phyloP scores from a whole-genome alignment of 768 basidiomycete genomes.

The Trametes gibbosa region DNA sequence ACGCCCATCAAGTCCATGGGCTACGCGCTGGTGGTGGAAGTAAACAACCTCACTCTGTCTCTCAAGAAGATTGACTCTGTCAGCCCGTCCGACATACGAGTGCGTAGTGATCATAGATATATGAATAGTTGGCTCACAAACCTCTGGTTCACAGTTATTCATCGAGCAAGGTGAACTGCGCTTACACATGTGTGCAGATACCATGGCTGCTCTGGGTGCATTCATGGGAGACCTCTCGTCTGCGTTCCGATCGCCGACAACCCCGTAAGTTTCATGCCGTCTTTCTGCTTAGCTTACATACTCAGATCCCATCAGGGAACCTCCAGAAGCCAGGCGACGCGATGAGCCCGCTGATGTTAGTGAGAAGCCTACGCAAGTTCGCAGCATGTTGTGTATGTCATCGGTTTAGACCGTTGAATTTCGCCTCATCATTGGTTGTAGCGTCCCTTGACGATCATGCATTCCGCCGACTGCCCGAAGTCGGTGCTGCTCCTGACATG shows the following conservation, averaged over 20 bases:
- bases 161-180: conserved; percentile 52
- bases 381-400: conserved; percentile 29
- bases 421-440: conserved; percentile 25
- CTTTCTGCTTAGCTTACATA: background rate
- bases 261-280: conserved; percentile 16
- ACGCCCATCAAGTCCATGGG: conserved; percentile 45
- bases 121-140: background rate
- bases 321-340: conserved; percentile 15
- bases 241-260: conserved; percentile 36
- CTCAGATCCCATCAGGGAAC: background rate
- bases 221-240: conserved; percentile 53
- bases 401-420: background rate
- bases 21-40: conserved; percentile 66
- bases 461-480: conserved; percentile 70
- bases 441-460: conserved; percentile 82
- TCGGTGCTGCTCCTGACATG: conserved; percentile 83
- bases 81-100: conserved; percentile 33
- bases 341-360: conserved; percentile 19
- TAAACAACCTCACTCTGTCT: conserved; percentile 47
- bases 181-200: conserved; percentile 78
- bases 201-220: conserved; percentile 53
- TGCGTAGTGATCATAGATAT: conserved; percentile 26
- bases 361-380: conserved; percentile 2
- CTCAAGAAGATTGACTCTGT: conserved; percentile 32
- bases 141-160: conserved; percentile 42